Conservation (phyloP, 2,329 filamentous ascomycete species). For the Cercospora brassicicola region DNA sequence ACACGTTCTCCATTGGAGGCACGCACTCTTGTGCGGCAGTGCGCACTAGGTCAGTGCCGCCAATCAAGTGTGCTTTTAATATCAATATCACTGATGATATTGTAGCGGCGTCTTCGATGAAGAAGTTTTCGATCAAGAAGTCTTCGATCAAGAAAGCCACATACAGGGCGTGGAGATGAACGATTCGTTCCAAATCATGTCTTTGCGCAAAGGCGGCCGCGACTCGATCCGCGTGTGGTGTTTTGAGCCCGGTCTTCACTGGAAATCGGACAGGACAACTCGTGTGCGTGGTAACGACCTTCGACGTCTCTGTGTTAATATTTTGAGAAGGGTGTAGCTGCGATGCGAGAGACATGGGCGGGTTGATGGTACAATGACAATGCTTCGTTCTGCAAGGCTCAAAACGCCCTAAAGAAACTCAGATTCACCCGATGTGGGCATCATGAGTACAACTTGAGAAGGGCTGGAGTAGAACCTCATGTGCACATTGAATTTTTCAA, state of each 20-base stretch:
- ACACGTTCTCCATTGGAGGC: background rate
- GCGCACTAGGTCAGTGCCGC: background rate
- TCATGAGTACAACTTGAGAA: too few species aligned
- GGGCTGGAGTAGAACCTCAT: too few species aligned
- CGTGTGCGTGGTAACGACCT: background rate
- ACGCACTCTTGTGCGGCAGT: background rate
- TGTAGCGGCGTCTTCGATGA: background rate
- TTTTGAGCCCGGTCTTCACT: background rate
- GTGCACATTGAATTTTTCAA: too few species aligned
- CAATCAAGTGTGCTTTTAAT: background rate
- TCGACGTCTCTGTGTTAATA: background rate
- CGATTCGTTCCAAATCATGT: constrained; percentile 4
- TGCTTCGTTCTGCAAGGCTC: too few species aligned
- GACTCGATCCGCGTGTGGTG: background rate
- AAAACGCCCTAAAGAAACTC: too few species aligned
- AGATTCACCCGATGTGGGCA: too few species aligned
- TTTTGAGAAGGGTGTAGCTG: background rate
- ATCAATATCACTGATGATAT: background rate
- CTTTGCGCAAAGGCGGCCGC: too few species aligned
- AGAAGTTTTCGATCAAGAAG: too few species aligned
- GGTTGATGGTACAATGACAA: too few species aligned
- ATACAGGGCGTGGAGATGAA: background rate
- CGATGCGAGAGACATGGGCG: background rate
- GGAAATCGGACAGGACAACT: background rate
- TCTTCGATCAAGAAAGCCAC: background rate